phyloP scores from a whole-genome alignment of 2,329 filamentous ascomycete species.

The Hymenoscyphus scutula region DNA sequence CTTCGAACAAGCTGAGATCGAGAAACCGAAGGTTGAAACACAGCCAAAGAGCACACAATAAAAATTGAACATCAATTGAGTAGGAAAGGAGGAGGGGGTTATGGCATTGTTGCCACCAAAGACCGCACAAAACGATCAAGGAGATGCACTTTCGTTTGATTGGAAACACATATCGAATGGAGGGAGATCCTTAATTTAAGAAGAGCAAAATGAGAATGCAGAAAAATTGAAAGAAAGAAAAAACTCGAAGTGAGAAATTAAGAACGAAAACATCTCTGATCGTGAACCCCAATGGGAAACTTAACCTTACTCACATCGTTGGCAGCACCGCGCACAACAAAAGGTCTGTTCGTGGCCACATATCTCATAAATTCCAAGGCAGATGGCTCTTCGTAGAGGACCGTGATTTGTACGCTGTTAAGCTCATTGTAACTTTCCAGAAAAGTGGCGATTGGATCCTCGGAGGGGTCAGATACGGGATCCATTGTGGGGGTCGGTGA shows the following conservation, averaged over 20 bases:
- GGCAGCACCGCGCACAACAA: constrained; percentile 66
- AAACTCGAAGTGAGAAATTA: too few species aligned
- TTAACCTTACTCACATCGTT: constrained; percentile 29
- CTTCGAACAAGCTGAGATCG: too few species aligned
- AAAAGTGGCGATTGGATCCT: constrained; percentile 51
- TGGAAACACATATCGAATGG: too few species aligned
- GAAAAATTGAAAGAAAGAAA: neutral
- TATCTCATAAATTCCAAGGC: constrained; percentile 78
- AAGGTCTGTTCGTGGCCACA: constrained; percentile 71
- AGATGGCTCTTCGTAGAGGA: constrained; percentile 63
- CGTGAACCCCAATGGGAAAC: neutral
- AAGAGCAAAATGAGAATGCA: neutral
- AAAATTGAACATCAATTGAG: too few species aligned
- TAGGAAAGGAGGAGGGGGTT: too few species aligned
- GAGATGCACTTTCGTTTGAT: too few species aligned
- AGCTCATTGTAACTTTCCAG: constrained; percentile 72
- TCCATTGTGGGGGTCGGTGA: constrained; percentile 1
- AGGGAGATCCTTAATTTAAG: too few species aligned
- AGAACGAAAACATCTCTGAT: too few species aligned
- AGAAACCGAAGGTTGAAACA: too few species aligned
- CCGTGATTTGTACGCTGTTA: constrained; percentile 59
- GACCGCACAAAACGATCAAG: too few species aligned
- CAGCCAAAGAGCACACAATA: too few species aligned
- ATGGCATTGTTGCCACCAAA: too few species aligned
- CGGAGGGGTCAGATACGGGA: constrained; percentile 8